Conservation (phyloP, 192 early-diverging fungal species). For the Podila minutissima region DNA sequence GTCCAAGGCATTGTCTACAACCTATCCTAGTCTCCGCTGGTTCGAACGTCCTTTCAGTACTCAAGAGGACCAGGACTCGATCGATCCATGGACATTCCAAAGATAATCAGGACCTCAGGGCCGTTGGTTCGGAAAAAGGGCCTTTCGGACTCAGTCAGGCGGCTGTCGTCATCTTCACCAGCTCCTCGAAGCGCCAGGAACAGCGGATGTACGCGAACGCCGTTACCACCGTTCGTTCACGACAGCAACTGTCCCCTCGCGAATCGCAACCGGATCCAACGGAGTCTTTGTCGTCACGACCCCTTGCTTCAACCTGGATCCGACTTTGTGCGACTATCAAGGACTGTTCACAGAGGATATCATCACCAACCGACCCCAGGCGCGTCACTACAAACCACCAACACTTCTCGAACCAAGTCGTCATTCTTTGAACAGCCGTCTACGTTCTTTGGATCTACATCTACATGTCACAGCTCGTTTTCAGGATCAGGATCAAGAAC, state of each 20-base stretch:
- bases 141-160: background rate
- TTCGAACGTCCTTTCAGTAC: background rate
- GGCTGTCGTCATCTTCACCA: background rate
- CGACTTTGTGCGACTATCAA: background rate
- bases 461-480: background rate
- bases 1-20: too few species aligned
- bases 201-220: background rate
- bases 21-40: too few species aligned
- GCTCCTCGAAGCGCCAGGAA: background rate
- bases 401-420: too few species aligned
- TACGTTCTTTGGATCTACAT: background rate
- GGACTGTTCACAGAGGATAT: too few species aligned
- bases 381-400: too few species aligned
- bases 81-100: conserved; percentile 2
- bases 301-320: background rate
- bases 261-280: background rate
- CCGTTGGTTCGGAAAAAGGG: conserved; percentile 2
- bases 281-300: background rate
- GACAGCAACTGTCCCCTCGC: background rate
- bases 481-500: background rate
- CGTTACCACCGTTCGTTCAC: background rate
- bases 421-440: background rate
- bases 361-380: too few species aligned
- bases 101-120: background rate
- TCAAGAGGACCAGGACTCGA: background rate